Base-by-base conservation (phyloP, 2,329 filamentous ascomycete genomes). In the Sporothrix brasiliensis region DNA sequence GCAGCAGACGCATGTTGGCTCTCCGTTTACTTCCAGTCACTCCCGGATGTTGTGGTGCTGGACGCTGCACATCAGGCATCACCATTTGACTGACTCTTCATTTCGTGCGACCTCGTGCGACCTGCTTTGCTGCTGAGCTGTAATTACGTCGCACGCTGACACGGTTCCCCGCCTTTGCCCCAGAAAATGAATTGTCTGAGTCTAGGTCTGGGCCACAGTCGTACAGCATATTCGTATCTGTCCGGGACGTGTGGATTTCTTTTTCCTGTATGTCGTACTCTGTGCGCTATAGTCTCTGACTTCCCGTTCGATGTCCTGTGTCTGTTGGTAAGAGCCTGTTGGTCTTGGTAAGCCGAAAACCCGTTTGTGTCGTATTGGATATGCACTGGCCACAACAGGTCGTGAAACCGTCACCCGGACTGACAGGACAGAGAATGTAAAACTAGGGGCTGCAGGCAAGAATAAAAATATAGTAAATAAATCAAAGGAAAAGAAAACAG, bases 221-320 rank as follows among this genome's bases (percentile, higher is more conserved):
- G 21, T 39, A 63, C 58, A 63, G 30, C 58, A 63, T 63, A 27
- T 34, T 63, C n/a, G 39, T 47, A 63, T 47, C 58, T 63, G 58
- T 19, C 44, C 21, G 58, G 56, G 4, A 10, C 4, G 19, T 50
- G 19, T 50, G 49, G 19, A 50, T n/a, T 50, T 50, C 49, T n/a
- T 50, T 50, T n/a, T 14, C 58, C 52, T 54, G 27, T 24, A 30
- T 54, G 5, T 47, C 21, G 41, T 44, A 11, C 11, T 27, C 21
- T 16, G 39, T 41, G 1, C 6, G 21, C 27, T 24, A 13, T 34
- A 24, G n/a, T 24, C 24, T 44, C 34, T 34, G 34, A 1, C 34
- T 34, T 34, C 34, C 5, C 34, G 5, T 34, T 34, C 34, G 34
- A 9, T 9, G 34, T 34, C 34, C n/a, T 39, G 27, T 39, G 14